These are phyloP conservation scores for Mortierella sp. DNA, from an alignment of 371 early-diverging fungal genomes.

Conservation along the genomic window DNA sequence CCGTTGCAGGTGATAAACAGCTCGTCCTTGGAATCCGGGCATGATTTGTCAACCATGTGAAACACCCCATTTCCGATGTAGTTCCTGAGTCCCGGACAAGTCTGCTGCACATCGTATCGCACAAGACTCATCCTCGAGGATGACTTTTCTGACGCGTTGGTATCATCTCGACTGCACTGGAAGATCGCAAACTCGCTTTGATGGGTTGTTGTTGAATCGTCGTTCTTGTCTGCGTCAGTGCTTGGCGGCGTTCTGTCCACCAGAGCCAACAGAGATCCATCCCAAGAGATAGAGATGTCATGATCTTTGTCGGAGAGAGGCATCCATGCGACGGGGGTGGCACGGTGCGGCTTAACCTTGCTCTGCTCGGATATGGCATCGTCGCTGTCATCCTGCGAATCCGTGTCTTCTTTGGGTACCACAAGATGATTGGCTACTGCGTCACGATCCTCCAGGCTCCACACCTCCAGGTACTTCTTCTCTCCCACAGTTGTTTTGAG, in stretches of 20 bases:
- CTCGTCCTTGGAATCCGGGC: not conserved
- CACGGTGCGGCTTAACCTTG: not conserved
- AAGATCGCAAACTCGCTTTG: not conserved
- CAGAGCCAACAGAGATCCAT: not conserved
- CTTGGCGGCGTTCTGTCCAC: not conserved
- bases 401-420: not conserved
- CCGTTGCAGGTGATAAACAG: not conserved
- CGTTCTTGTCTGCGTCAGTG: not conserved
- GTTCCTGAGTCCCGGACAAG: not conserved
- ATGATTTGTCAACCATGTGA: not conserved
- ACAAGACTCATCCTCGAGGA: not conserved
- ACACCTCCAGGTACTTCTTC: not conserved
- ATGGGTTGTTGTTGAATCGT: not conserved
- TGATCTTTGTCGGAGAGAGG: not conserved
- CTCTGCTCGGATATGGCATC: not conserved
- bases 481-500: not conserved
- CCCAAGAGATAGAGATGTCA: not conserved
- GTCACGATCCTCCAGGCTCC: not conserved
- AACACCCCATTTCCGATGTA: not conserved
- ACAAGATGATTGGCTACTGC: not conserved
- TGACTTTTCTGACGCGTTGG: not conserved
- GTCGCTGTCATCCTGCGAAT: not conserved
- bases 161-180: not conserved
- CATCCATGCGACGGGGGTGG: not conserved
- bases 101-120: not conserved